Percentiles rank a stretch among this genome's conserved stretches.
phyloP scores from a whole-genome alignment of 2,329 filamentous ascomycete species.

The Thielaviopsis musarum region DNA sequence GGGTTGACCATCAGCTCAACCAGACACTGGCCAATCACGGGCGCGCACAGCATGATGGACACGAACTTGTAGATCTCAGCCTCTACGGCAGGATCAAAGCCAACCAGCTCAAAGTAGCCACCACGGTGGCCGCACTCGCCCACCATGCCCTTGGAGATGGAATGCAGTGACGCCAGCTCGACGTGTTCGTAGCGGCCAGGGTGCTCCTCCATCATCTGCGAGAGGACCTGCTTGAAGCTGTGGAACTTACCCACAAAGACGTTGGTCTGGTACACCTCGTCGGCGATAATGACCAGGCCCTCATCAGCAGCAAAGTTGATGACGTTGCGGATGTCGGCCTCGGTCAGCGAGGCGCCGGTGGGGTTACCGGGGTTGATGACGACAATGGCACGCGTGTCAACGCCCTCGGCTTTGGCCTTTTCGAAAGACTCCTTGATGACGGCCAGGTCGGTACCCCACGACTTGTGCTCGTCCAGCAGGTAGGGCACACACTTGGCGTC shows the following conservation, averaged over 20 bases:
- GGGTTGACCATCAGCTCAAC: constrained; percentile 98
- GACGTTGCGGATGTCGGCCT: constrained; percentile 67
- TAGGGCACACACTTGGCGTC: constrained; percentile 83
- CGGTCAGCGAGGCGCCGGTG: constrained; percentile 70
- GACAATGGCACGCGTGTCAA: constrained; percentile 81
- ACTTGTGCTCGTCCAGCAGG: constrained; percentile 70
- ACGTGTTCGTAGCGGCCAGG: constrained; percentile 66
- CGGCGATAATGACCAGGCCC: constrained; percentile 76
- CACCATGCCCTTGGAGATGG: constrained; percentile 94
- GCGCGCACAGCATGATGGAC: constrained; percentile 89
- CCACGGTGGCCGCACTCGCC: constrained; percentile 96
- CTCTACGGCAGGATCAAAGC: constrained; percentile 71
- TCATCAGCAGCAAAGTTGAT: constrained; percentile 74
- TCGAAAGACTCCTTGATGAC: constrained; percentile 57
- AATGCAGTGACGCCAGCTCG: constrained; percentile 85
- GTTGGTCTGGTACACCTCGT: constrained; percentile 99
- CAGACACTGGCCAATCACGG: constrained; percentile 88
- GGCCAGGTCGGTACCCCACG: constrained; percentile 78
- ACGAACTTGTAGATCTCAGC: constrained; percentile 98
- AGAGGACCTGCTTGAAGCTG: constrained; percentile 83
- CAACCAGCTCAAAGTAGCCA: constrained; percentile 91
- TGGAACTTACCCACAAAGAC: constrained; percentile 89
- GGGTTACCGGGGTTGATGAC: constrained; percentile 99
- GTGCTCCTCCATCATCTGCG: constrained; percentile 58
- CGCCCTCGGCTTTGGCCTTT: constrained; percentile 58